Evolutionary conservation across 441 rosid species (phyloP), one percentile per base, ranked within the genome.

Genomic region (Aleurites moluccanus): DNA sequence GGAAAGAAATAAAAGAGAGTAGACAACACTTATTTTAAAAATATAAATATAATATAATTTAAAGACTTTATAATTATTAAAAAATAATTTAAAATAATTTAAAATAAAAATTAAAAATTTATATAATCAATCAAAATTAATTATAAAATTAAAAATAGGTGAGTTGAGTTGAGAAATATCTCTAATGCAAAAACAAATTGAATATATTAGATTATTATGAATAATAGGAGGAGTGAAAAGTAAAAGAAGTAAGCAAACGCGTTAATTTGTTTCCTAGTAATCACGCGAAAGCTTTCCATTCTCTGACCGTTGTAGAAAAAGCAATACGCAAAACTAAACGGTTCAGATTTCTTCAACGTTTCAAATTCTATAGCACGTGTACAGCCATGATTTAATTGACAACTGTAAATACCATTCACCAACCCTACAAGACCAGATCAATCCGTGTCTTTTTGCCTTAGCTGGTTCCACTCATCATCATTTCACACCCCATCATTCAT

Each of bases 281-380:
- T 25, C 25, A 10, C 47, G 27, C 63, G 33, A 50, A 5, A 25
- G 30, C 30, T 40, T 70, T 56, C 52, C 25, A 9, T 25, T 40
- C 60, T 72, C 20, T 35, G 67, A 72, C 75, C 75, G 67, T 72
- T 72, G 28, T 2, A 47, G 25, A 52, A 14, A 68, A 28, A 11
- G 25, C 6, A 21, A 28, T 2, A 62, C 9, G 1, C 5, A 21
- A 18, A 3, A 25, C 59, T n/a, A 11, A 7, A 38, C 64, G 21
- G 52, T 55, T 25, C 50, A n/a, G 0, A 55, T n/a, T 23, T 35
- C 9, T 10, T n/a, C 55, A 8, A 27, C 28, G n/a, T 57, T 56
- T 13, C 49, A 40, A 42, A 16, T 9, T 20, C 9, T 1, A 40
- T 3, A 1, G 30, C 23, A 25, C 74, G 74, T 72, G 59, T 45